Evolutionary conservation across 2,329 filamentous ascomycete species (phyloP).

Genomic region (Penicillium brevicompactum): DNA sequence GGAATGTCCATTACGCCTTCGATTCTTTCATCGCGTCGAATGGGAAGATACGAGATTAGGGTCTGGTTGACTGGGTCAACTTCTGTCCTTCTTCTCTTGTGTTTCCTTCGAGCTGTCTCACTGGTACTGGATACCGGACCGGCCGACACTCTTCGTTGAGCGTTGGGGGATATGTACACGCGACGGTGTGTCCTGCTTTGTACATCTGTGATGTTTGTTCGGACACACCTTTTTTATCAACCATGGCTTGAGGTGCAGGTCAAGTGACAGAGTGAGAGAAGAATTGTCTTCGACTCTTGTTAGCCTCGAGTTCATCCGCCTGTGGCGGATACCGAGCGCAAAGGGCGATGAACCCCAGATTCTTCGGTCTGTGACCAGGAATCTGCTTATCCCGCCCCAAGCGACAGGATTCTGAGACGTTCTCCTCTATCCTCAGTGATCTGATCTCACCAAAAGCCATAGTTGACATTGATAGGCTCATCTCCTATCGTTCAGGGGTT

Average conservation of each 20-base stretch:
- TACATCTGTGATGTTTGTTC: slow-evolving; percentile 41
- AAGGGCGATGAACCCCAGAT: slow-evolving; percentile 30
- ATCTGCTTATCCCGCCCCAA: slow-evolving; percentile 6
- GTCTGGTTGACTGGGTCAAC: slow-evolving; percentile 19
- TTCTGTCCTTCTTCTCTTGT: slow-evolving; percentile 12
- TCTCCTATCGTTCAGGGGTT: slow-evolving; percentile 57
- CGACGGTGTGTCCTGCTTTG: slow-evolving; percentile 25
- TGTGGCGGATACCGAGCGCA: slow-evolving; percentile 28
- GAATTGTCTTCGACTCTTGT: slow-evolving; percentile 5
- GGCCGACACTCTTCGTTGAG: slow-evolving; percentile 25
- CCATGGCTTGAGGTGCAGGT: slow-evolving; percentile 10
- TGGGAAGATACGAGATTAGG: not conserved
- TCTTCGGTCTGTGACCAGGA: slow-evolving; percentile 38
- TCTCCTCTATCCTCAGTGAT: not conserved
- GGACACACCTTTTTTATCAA: slow-evolving; percentile 17
- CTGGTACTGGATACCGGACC: slow-evolving; percentile 44
- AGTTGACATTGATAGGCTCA: slow-evolving; percentile 48
- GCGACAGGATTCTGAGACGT: slow-evolving; percentile 7
- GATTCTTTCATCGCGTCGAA: slow-evolving; percentile 33
- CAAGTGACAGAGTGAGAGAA: slow-evolving; percentile 1
- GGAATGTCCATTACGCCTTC: slow-evolving; percentile 37
- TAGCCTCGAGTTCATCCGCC: slow-evolving; percentile 19
- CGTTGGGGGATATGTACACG: slow-evolving; percentile 22
- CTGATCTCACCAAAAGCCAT: slow-evolving; percentile 4
- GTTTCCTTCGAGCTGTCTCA: slow-evolving; percentile 34